phyloP scores from a whole-genome alignment of 116 monocot species.

The Posidonia oceanica region DNA sequence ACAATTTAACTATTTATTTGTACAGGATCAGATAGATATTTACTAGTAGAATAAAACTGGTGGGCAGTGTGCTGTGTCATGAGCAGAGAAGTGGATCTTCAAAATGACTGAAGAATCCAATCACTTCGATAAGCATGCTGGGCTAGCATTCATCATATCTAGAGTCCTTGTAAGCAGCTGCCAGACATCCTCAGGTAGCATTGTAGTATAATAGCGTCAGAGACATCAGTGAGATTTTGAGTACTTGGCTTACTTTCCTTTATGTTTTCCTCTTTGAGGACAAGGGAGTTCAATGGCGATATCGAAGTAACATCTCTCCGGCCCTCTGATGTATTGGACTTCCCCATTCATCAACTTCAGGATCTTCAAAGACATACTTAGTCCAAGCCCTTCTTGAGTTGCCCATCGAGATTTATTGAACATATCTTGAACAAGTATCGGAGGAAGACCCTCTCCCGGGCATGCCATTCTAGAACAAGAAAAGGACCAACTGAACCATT shows the following conservation, averaged over 20 bases:
- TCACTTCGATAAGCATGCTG: too few species aligned
- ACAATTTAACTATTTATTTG: too few species aligned
- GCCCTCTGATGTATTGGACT: slow-evolving; percentile 75
- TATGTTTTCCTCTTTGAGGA: neutral
- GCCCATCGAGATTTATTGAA: slow-evolving; percentile 59
- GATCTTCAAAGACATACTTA: slow-evolving; percentile 61
- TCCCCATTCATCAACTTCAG: slow-evolving; percentile 71
- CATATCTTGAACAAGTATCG: slow-evolving; percentile 86
- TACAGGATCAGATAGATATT: too few species aligned
- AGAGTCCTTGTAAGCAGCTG: too few species aligned
- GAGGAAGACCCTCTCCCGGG: slow-evolving; percentile 73
- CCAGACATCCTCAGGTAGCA: too few species aligned
- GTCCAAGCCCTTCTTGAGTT: slow-evolving; percentile 67
- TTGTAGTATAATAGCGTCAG: too few species aligned
- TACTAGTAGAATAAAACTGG: too few species aligned
- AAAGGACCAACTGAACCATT: neutral
- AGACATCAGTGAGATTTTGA: neutral
- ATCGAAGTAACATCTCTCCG: slow-evolving; percentile 63
- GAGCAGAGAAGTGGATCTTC: too few species aligned
- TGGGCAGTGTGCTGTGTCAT: too few species aligned
- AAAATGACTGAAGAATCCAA: too few species aligned
- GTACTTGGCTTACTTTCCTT: neutral
- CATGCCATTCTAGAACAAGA: slow-evolving; percentile 10
- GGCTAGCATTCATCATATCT: too few species aligned
- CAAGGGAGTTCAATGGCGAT: slow-evolving; percentile 41